Percentiles rank a stretch among this genome's conserved stretches.
phyloP scores from a whole-genome alignment of 352 stramenopile species.

The Phytophthora capsici region DNA sequence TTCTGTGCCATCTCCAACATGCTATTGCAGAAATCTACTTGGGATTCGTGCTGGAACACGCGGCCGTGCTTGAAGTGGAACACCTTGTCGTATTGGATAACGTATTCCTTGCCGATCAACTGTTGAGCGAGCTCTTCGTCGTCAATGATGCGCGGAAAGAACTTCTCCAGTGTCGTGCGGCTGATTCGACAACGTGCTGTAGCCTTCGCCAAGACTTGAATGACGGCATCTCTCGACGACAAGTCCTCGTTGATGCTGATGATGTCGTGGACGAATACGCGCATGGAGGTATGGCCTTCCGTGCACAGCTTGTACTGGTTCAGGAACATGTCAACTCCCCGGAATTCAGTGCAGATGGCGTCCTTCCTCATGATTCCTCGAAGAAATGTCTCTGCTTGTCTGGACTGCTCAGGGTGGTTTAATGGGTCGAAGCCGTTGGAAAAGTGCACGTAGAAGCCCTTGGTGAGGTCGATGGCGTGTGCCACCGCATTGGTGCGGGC shows the following conservation, averaged over 20 bases:
- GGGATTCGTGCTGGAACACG: constrained; percentile 67
- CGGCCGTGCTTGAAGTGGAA: constrained; percentile 60
- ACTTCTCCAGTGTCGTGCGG: constrained; percentile 45
- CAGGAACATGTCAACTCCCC: constrained; percentile 58
- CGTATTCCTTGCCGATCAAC: constrained; percentile 67
- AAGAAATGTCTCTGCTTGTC: constrained; percentile 42
- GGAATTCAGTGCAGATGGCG: constrained; percentile 61
- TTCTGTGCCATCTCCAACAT: constrained; percentile 60
- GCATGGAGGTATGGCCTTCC: constrained; percentile 36
- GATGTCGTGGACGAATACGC: constrained; percentile 36
- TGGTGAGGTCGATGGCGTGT: constrained; percentile 40
- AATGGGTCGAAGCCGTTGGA: constrained; percentile 42
- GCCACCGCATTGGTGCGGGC: constrained; percentile 35
- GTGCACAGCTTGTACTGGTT: constrained; percentile 53
- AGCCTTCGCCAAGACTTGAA: constrained; percentile 53
- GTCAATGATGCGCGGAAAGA: constrained; percentile 59
- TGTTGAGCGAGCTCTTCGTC: constrained; percentile 60
- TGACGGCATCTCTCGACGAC: constrained; percentile 17
- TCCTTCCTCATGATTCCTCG: constrained; percentile 49
- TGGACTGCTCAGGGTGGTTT: constrained; percentile 22
- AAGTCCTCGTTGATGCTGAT: constrained; percentile 33
- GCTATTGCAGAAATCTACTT: constrained; percentile 55
- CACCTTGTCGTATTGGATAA: constrained; percentile 73
- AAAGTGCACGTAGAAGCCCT: constrained; percentile 58
- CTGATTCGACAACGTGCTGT: constrained; percentile 50